Evolutionary conservation across 2,329 filamentous ascomycete species (phyloP).

Genomic region (Alternaria ethzedia): DNA sequence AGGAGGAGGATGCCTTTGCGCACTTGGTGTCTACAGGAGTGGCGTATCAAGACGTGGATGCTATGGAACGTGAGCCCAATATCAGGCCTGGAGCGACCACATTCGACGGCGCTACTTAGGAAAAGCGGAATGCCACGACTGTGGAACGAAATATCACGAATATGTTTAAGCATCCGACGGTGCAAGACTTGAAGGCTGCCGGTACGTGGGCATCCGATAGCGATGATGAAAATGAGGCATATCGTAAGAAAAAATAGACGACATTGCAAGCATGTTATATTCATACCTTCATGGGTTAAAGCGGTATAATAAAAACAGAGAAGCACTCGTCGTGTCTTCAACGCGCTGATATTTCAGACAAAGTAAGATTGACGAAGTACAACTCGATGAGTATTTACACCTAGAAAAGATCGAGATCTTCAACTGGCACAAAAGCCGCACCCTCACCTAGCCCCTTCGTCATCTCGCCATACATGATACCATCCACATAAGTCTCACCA

Average conservation of each 20-base stretch:
- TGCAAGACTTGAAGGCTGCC: background rate
- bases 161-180: background rate
- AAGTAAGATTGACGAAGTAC: too few relatives aligned
- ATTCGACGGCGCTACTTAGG: background rate
- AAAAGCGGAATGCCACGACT: background rate
- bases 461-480: background rate
- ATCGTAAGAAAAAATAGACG: background rate
- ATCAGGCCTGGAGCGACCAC: background rate
- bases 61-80: background rate
- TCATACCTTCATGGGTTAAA: too few relatives aligned
- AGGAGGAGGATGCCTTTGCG: background rate
- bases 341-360: too few relatives aligned
- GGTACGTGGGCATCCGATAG: background rate
- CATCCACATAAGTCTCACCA: background rate
- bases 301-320: too few relatives aligned
- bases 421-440: background rate
- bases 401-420: background rate
- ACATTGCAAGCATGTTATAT: background rate
- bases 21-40: background rate
- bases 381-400: too few relatives aligned
- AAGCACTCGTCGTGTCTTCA: too few relatives aligned
- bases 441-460: accelerated
- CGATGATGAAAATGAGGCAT: background rate
- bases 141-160: background rate
- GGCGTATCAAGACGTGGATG: background rate